These are phyloP conservation scores for Phellopilus nigrolimitatus DNA, from an alignment of 1,284 basidiomycete genomes.

Conservation along the genomic window DNA sequence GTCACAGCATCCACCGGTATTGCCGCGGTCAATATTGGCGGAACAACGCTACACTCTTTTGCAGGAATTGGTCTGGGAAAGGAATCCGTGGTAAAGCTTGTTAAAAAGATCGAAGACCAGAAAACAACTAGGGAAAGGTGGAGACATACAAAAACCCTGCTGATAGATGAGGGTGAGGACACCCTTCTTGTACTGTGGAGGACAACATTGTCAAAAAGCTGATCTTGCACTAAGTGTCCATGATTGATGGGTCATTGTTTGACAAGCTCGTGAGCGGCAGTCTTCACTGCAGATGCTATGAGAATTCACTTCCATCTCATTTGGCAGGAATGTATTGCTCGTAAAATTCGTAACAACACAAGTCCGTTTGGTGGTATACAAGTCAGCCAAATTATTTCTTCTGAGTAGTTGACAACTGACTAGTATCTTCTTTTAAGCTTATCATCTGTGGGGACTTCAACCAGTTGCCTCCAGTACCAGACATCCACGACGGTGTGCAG, in stretches of 20 bases:
- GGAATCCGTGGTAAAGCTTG: conserved; percentile 32
- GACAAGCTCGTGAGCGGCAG: conserved; percentile 58
- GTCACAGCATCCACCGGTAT: conserved; percentile 48
- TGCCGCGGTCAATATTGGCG: conserved; percentile 50
- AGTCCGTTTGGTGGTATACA: conserved; percentile 74
- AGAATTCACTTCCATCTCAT: not conserved
- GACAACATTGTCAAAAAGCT: not conserved
- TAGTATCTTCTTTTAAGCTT: conserved; percentile 41
- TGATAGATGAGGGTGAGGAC: conserved; percentile 67
- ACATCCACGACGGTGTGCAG: conserved; percentile 34
- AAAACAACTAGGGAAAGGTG: conserved; percentile 42
- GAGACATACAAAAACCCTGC: conserved; percentile 46
- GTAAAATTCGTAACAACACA: conserved; percentile 40
- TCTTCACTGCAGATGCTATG: conserved; percentile 25
- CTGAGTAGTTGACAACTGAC: conserved; percentile 16
- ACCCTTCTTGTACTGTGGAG: not conserved
- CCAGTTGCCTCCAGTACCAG: conserved; percentile 88
- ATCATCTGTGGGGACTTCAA: conserved; percentile 90
- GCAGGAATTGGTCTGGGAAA: conserved; percentile 46
- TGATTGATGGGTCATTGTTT: conserved; percentile 54
- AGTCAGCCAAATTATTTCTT: conserved; percentile 28
- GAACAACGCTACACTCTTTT: conserved; percentile 52
- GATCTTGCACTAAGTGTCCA: conserved; percentile 40
- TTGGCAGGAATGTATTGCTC: conserved; percentile 43
- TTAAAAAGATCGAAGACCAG: conserved; percentile 35